Conservation (phyloP, 2,329 filamentous ascomycete species). For the Fusarium sp. region DNA sequence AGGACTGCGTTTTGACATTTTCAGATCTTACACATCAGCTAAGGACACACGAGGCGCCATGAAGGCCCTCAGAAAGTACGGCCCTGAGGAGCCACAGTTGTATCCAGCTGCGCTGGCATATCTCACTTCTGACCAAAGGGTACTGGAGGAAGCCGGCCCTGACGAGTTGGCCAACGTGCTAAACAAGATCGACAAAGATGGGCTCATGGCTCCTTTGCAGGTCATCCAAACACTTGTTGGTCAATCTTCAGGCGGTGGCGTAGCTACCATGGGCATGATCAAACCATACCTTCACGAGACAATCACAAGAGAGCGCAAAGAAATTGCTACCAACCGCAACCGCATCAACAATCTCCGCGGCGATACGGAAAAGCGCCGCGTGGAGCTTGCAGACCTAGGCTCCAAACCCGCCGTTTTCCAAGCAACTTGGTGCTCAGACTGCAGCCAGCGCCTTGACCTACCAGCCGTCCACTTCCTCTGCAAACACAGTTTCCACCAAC, state of each 20-base stretch:
- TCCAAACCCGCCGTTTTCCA: constrained; percentile 90
- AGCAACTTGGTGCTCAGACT: constrained; percentile 86
- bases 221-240: constrained; percentile 91
- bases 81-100: constrained; percentile 87
- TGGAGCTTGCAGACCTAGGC: constrained; percentile 80
- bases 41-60: constrained; percentile 93
- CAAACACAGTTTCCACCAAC: constrained; percentile 95
- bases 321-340: constrained; percentile 82
- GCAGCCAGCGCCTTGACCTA: constrained; percentile 80
- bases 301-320: constrained; percentile 86
- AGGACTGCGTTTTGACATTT: constrained; percentile 92
- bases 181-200: constrained; percentile 86
- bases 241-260: constrained; percentile 61
- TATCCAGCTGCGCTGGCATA: constrained; percentile 94
- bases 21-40: constrained; percentile 92
- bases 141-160: constrained; percentile 84
- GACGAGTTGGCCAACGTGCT: constrained; percentile 85
- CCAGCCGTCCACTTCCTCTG: constrained; percentile 96
- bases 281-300: constrained; percentile 91
- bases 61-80: constrained; percentile 90
- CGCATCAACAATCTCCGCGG: constrained; percentile 84
- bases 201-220: constrained; percentile 93
- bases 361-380: constrained; percentile 83
- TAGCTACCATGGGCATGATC: constrained; percentile 97
- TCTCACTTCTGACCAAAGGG: constrained; percentile 84